Base-by-base conservation (phyloP, 2,329 filamentous ascomycete species). In the Dactylellina parvicollis region DNA sequence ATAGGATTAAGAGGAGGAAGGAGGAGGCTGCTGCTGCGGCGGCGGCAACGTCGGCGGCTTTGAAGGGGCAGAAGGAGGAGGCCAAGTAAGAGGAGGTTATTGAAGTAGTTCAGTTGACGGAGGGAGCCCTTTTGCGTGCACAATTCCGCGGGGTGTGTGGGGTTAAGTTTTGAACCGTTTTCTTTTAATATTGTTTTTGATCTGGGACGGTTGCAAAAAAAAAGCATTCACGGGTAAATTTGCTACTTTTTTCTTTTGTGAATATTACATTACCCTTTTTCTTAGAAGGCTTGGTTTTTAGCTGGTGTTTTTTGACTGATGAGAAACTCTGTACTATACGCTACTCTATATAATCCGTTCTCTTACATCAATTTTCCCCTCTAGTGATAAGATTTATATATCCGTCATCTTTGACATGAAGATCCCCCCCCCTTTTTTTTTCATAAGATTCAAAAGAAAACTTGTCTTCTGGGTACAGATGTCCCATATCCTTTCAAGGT, bases 1-100 rank as follows among this genome's bases (percentile, higher is more conserved):
- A 65, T 61, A 75, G 75, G 42, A 50, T 76, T n/a, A 75, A 64
- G 20, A 76, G 46, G 30, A 71, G 69, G 22, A 66, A 69, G 54
- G 76, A 75, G 32, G 76, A 75, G 36, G 69, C 57, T 14, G 73
- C 57, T 10, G 32, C 42, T 4, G 49, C 49, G 18, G 40, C 40
- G 18, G n/a, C 40, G 4, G 7, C 36, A 4, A 14, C 36, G 7
- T 40, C n/a, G 22, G 40, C 47, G 4, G 32, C 60, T 18, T 28
- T 36, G 38, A 54, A 56, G 30, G 30, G 40, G 9, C 40, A 49
- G 22, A 66, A 66, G 26, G 30, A 50, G 42, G 54, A 50, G 18
- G 50, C 50, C 14, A 42, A 66, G 24, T 57, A 57, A 32, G 22
- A 7, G 7, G 26, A 32, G 14, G 22, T 50, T 50, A 22, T 30